Conservation (phyloP, 352 stramenopile species). For the Pythium guiyangense region DNA sequence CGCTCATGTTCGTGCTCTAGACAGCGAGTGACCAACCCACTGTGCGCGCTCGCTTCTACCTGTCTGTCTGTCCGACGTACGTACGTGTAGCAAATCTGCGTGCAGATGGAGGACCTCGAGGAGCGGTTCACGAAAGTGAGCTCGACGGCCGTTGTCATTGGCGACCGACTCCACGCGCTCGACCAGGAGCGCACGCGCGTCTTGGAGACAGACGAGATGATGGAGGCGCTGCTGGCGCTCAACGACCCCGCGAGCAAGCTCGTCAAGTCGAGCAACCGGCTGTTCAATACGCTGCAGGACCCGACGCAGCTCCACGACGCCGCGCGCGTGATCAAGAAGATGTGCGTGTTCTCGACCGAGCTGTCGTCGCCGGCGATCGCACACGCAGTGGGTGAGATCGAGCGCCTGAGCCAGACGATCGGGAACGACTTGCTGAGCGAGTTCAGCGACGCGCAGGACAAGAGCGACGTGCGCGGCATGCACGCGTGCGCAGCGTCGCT, state of each 20-base stretch:
- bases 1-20: background rate
- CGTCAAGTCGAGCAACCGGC: slow-evolving; percentile 49
- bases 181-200: slow-evolving; percentile 62
- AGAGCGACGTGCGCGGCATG: slow-evolving; percentile 43
- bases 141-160: slow-evolving; percentile 71
- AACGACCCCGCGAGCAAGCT: slow-evolving; percentile 58
- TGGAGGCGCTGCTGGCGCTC: slow-evolving; percentile 67
- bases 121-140: slow-evolving; percentile 86
- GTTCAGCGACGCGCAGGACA: slow-evolving; percentile 72
- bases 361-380: slow-evolving; percentile 54
- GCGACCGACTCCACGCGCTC: slow-evolving; percentile 56
- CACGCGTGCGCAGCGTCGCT: slow-evolving; percentile 56
- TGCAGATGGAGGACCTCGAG: slow-evolving; percentile 79
- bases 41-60: background rate
- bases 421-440: slow-evolving; percentile 71
- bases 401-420: slow-evolving; percentile 66
- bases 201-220: slow-evolving; percentile 72
- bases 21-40: background rate
- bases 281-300: slow-evolving; percentile 66
- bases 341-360: slow-evolving; percentile 65
- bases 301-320: slow-evolving; percentile 70
- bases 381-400: slow-evolving; percentile 62
- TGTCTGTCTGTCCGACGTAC: slow-evolving; percentile 4
- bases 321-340: slow-evolving; percentile 63
- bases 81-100: slow-evolving; percentile 51